Conservation (phyloP, 257 asterid genomes). For the Ilex aquifolium region DNA sequence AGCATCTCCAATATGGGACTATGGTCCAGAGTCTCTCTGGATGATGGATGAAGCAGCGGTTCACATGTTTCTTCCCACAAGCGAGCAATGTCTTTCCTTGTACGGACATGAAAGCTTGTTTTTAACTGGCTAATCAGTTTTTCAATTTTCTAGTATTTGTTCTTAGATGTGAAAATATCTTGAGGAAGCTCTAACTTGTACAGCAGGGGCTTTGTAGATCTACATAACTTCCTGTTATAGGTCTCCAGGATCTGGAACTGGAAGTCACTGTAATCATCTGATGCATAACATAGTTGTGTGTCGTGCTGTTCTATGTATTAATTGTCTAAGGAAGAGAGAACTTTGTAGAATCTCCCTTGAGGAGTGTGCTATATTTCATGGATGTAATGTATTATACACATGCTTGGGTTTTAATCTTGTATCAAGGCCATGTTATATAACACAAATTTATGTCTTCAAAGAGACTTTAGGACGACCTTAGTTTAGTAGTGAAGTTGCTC, state of each 20-base stretch:
- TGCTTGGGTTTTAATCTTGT: no score
- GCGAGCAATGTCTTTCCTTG: conserved; percentile 31
- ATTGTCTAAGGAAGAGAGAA: no score
- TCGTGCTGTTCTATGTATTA: no score
- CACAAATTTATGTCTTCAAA: no score
- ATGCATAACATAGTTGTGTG: not conserved
- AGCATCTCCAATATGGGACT: conserved; percentile 60
- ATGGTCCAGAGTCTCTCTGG: conserved; percentile 45
- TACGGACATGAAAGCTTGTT: conserved; percentile 11
- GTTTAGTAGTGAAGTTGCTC: no score
- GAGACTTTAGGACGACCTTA: no score
- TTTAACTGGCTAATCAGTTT: conserved; percentile 19
- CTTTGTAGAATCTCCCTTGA: no score
- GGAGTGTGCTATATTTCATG: no score
- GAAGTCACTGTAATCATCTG: not conserved
- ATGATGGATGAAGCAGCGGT: conserved; percentile 35
- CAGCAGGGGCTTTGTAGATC: not conserved
- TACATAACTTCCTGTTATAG: no score
- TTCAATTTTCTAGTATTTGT: conserved; percentile 22
- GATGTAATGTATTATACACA: no score
- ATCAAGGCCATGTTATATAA: no score
- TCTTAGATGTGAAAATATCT: conserved; percentile 2
- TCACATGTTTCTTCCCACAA: conserved; percentile 36
- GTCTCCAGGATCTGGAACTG: not conserved
- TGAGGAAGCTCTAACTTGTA: not conserved